Evolutionary conservation across 345 rosid species (phyloP), one percentile per base, ranked within the genome.

Genomic region (Melaleuca quinquenervia): DNA sequence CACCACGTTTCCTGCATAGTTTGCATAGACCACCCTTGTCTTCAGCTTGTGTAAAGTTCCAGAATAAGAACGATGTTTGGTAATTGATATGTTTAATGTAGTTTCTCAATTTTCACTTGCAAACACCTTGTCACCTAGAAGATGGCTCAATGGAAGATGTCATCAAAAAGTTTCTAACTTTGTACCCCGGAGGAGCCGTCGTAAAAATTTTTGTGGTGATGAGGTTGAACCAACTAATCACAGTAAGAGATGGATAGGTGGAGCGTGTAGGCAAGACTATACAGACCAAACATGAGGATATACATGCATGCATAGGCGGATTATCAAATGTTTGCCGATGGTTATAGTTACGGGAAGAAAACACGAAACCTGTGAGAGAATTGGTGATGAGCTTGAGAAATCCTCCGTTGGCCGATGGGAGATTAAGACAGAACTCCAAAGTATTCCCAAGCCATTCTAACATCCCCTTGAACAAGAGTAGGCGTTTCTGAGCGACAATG

Each of bases 391-490:
- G 87, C 85, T 50, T 85, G 85, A 86, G 50, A 70, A 88, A 60
- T 24, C 96, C 94, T 51, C 93, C 92, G 85, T 93, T 92, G 86
- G 70, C 70, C 75, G 90, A 87, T 16, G 88, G 52, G 75, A 94
- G 90, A 88, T 93, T 94, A 20, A 94, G 91, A 85, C 87, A 86
- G 85, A 45, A 85, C 86, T 84, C 87, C 55, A 91, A 36, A 85
- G n/a, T 52, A 18, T 88, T 36, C 16, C 93, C 92, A 7, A 82
- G 6, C 7, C 22, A 2, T 7, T 52, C 87, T 83, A 94, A 78
- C 29, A 89, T 90, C 27, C 74, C 85, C 82, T 48, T 89, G 8
- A 41, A 16, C 13, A 83, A 41, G 75, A 91, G 54, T 50, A 94
- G 83, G 54, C 89, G 84, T 87, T 91, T 92, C 84, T 92, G 95